Evolutionary conservation across 352 stramenopile species (phyloP).

Genomic region (Thalassiosira ordinaria): DNA sequence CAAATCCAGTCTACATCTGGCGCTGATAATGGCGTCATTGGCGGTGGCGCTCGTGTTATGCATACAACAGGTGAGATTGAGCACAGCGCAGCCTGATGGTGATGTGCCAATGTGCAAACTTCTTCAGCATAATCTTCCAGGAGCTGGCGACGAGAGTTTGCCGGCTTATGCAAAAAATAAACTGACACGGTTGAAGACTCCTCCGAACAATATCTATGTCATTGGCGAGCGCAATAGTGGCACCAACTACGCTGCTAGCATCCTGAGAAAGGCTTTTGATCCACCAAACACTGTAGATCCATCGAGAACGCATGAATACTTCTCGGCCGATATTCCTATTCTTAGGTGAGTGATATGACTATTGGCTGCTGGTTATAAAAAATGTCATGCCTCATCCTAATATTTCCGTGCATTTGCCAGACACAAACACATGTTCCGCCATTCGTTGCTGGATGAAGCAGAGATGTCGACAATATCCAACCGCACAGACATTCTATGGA

Average conservation of each 20-base stretch:
- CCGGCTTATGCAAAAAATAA: background rate
- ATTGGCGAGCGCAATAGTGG: constrained; percentile 47
- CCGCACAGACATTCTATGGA: constrained; percentile 47
- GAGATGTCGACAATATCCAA: constrained; percentile 24
- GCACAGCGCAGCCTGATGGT: background rate
- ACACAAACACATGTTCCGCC: constrained; percentile 57
- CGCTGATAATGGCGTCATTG: background rate
- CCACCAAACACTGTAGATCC: constrained; percentile 30
- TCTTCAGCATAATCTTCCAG: too few relatives aligned
- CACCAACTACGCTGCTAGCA: constrained; percentile 35
- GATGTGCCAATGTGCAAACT: too few relatives aligned
- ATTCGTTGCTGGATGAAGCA: constrained; percentile 30
- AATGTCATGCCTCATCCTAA: too few relatives aligned
- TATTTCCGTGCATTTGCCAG: too few relatives aligned
- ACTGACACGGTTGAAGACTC: background rate
- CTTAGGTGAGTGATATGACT: too few relatives aligned
- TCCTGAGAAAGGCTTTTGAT: constrained; percentile 37
- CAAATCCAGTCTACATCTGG: background rate
- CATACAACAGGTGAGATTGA: constrained; percentile 5
- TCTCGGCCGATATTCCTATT: constrained; percentile 44
- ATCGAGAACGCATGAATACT: constrained; percentile 31
- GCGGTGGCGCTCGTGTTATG: background rate
- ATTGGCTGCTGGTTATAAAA: too few relatives aligned
- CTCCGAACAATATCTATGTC: constrained; percentile 45
- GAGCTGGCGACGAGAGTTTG: background rate